phyloP scores from a whole-genome alignment of 2,329 filamentous ascomycete species.

The Pseudogymnoascus sp. region DNA sequence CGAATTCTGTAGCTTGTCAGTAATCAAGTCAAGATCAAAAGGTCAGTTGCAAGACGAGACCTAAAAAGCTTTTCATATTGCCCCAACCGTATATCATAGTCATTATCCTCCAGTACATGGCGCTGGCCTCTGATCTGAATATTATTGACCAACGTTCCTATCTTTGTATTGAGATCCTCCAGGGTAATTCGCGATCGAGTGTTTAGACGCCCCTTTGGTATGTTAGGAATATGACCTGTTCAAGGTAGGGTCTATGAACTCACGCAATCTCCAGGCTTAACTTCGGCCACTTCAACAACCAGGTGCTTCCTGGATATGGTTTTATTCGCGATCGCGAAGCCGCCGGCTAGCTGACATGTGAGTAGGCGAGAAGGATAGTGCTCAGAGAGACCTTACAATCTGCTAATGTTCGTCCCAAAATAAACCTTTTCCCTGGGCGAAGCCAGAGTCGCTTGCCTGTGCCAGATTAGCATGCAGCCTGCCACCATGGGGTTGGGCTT shows the following conservation, averaged over 20 bases:
- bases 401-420: constrained; percentile 72
- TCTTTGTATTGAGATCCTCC: constrained; percentile 75
- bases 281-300: constrained; percentile 62
- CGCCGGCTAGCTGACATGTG: constrained; percentile 43
- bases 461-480: constrained; percentile 17
- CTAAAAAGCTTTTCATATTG: constrained; percentile 57
- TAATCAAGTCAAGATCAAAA: not conserved
- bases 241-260: constrained; percentile 23
- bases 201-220: constrained; percentile 17
- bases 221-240: constrained; percentile 14
- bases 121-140: constrained; percentile 58
- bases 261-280: constrained; percentile 62
- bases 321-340: constrained; percentile 66
- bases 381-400: constrained; percentile 43
- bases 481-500: not conserved
- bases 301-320: constrained; percentile 86
- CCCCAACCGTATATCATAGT: constrained; percentile 65
- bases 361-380: not conserved
- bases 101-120: constrained; percentile 46
- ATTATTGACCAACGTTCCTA: constrained; percentile 73
- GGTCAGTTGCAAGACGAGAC: constrained; percentile 31
- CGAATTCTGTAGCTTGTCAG: constrained; percentile 47
- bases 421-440: constrained; percentile 73
- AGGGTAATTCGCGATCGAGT: constrained; percentile 62
- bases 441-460: constrained; percentile 72